phyloP scores from a whole-genome alignment of 78 protist species.

The Mastigamoeba balamuthi region DNA sequence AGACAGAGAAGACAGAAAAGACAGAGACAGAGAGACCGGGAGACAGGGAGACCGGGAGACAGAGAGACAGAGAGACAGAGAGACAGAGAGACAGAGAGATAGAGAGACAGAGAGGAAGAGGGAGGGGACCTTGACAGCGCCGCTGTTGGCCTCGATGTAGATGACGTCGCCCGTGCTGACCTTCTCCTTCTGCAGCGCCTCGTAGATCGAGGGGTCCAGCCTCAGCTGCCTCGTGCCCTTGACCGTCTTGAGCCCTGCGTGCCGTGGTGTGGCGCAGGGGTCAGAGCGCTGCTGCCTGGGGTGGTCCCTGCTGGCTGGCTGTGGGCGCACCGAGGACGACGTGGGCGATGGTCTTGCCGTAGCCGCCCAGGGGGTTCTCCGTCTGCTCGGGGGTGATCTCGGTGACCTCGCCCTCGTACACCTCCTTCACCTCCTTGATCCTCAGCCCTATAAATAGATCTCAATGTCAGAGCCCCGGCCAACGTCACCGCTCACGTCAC shows the following conservation, averaged over 20 bases:
- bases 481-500: neutral
- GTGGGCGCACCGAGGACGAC: slow-evolving; percentile 77
- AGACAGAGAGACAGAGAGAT: too few species aligned
- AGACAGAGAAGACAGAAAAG: too few species aligned
- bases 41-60: neutral
- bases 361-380: slow-evolving; percentile 89
- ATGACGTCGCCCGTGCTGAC: slow-evolving; percentile 95
- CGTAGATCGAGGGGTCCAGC: slow-evolving; percentile 96
- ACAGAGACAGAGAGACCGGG: neutral
- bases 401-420: slow-evolving; percentile 98
- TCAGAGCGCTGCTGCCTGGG: neutral
- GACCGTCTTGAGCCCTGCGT: slow-evolving; percentile 26
- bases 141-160: slow-evolving; percentile 94
- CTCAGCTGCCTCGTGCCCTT: slow-evolving; percentile 91
- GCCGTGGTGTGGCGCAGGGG: too few species aligned
- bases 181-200: slow-evolving; percentile 94
- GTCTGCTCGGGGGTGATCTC: slow-evolving; percentile 96
- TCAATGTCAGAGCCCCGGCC: neutral
- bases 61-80: too few species aligned
- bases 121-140: slow-evolving; percentile 76
- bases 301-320: neutral
- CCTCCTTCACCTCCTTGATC: slow-evolving; percentile 98
- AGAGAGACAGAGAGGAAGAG: neutral
- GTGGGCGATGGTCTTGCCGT: slow-evolving; percentile 88
- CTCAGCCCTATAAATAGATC: slow-evolving; percentile 70